phyloP scores from a whole-genome alignment of 495 filamentous ascomycete species.

The Clavariopsis aquatica region DNA sequence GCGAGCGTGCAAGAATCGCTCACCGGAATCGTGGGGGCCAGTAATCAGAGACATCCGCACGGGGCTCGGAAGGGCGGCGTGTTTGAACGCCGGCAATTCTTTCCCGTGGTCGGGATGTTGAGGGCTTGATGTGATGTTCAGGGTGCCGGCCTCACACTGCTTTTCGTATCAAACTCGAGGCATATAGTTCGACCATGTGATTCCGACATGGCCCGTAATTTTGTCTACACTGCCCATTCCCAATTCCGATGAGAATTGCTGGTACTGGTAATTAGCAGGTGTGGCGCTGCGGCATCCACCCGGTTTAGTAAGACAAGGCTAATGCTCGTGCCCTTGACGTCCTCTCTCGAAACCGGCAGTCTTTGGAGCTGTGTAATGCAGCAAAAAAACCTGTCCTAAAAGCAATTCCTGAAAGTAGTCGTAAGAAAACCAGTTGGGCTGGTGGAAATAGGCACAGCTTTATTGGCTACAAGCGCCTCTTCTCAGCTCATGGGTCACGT shows the following conservation, averaged over 20 bases:
- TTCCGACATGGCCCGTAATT: too few relatives aligned
- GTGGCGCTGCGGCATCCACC: too few relatives aligned
- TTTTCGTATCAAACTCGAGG: not conserved
- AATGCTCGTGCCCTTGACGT: too few relatives aligned
- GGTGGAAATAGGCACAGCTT: too few relatives aligned
- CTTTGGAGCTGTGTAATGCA: not conserved
- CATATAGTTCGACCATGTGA: not conserved
- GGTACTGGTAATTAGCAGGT: too few relatives aligned
- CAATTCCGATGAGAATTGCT: not conserved
- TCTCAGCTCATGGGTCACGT: too few relatives aligned
- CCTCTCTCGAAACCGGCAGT: too few relatives aligned
- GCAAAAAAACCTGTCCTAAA: too few relatives aligned
- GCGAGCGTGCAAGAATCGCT: constrained; percentile 10
- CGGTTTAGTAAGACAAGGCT: too few relatives aligned
- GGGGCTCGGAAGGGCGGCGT: not conserved
- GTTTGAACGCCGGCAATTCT: not conserved
- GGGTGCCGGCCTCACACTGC: not conserved
- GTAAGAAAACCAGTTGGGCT: too few relatives aligned
- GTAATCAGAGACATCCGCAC: not conserved
- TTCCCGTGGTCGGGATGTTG: not conserved
- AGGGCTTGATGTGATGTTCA: not conserved
- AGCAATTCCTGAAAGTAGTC: too few relatives aligned
- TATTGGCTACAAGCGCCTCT: too few relatives aligned
- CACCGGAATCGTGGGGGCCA: constrained; percentile 26
- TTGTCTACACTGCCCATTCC: not conserved